Conservation (phyloP, 306 rosid genomes). For the Pyrus bretschneideri region DNA sequence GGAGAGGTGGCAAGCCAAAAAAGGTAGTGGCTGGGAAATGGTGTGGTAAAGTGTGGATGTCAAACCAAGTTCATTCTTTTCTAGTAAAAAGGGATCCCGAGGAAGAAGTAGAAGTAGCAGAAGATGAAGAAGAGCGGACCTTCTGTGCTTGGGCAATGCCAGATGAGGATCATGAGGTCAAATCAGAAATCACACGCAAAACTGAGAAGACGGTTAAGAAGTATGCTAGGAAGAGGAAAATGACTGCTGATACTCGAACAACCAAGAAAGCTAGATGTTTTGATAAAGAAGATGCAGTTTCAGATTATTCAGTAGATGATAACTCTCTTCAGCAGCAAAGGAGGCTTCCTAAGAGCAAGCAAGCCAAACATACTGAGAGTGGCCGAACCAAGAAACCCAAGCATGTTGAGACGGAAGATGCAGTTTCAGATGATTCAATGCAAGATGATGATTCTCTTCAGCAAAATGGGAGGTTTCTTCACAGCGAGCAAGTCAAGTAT, state of each 20-base stretch:
- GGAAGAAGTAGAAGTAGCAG: slow-evolving; percentile 39
- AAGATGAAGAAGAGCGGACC: slow-evolving; percentile 34
- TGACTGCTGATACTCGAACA: slow-evolving; percentile 25
- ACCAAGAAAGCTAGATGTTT: slow-evolving; percentile 45
- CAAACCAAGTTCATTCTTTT: slow-evolving; percentile 86
- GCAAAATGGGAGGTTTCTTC: slow-evolving; percentile 15
- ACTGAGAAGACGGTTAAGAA: slow-evolving; percentile 37
- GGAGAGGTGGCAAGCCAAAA: slow-evolving; percentile 67
- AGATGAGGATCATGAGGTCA: slow-evolving; percentile 50
- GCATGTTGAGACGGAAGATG: slow-evolving; percentile 20
- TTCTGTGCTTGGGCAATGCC: slow-evolving; percentile 38
- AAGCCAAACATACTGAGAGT: slow-evolving; percentile 17
- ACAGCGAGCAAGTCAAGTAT: slow-evolving; percentile 12
- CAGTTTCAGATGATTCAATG: slow-evolving; percentile 32
- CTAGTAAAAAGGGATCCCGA: slow-evolving; percentile 58
- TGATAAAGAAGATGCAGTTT: slow-evolving; percentile 29
- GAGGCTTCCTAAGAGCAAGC: slow-evolving; percentile 27
- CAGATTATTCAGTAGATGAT: slow-evolving; percentile 28
- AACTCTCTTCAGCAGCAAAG: slow-evolving; percentile 21
- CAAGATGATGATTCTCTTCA: slow-evolving; percentile 16
- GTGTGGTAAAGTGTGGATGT: slow-evolving; percentile 99
- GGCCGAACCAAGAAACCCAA: slow-evolving; percentile 21
- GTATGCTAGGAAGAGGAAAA: slow-evolving; percentile 70
- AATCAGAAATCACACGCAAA: slow-evolving; percentile 34
- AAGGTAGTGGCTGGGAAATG: slow-evolving; percentile 92